Percentiles rank a stretch among this genome's conserved stretches.
Conservation (phyloP, 768 basidiomycete species). For the Leucocoprinus birnbaumii region DNA sequence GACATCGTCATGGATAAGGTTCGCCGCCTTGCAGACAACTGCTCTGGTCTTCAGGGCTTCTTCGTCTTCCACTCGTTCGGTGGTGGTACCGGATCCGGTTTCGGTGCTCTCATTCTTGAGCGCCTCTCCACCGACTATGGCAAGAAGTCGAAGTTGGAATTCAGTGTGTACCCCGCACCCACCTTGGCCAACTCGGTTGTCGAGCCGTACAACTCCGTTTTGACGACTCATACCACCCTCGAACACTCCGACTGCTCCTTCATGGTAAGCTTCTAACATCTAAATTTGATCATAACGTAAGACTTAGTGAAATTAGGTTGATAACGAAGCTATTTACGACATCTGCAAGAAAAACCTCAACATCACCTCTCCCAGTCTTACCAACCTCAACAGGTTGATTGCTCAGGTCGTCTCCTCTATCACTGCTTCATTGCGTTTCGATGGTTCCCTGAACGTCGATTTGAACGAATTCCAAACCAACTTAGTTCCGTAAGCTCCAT, state of each 20-base stretch:
- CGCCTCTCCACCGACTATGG: conserved; percentile 97
- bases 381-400: conserved; percentile 94
- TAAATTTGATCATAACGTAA: background rate
- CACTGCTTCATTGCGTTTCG: conserved; percentile 95
- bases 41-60: conserved; percentile 97
- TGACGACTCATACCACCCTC: conserved; percentile 98
- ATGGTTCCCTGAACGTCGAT: conserved; percentile 96
- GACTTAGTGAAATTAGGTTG: conserved; percentile 53
- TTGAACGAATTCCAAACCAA: conserved; percentile 99
- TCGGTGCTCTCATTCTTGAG: conserved; percentile 96
- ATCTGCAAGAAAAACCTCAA: conserved; percentile 97
- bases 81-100: conserved; percentile 98
- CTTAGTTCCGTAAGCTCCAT: conserved; percentile 79
- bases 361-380: conserved; percentile 83
- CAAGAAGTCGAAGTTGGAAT: conserved; percentile 99
- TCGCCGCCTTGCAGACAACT: conserved; percentile 96
- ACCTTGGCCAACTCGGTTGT: conserved; percentile 95
- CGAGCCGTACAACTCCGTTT: conserved; percentile 97
- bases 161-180: conserved; percentile 90
- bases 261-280: conserved; percentile 62
- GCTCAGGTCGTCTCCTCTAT: conserved; percentile 98
- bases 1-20: conserved; percentile 97
- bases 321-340: conserved; percentile 99
- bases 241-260: conserved; percentile 99
- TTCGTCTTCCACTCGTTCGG: conserved; percentile 99